Conservation (phyloP, 2,329 filamentous ascomycete species). For the Raffaelea ambrosiae region DNA sequence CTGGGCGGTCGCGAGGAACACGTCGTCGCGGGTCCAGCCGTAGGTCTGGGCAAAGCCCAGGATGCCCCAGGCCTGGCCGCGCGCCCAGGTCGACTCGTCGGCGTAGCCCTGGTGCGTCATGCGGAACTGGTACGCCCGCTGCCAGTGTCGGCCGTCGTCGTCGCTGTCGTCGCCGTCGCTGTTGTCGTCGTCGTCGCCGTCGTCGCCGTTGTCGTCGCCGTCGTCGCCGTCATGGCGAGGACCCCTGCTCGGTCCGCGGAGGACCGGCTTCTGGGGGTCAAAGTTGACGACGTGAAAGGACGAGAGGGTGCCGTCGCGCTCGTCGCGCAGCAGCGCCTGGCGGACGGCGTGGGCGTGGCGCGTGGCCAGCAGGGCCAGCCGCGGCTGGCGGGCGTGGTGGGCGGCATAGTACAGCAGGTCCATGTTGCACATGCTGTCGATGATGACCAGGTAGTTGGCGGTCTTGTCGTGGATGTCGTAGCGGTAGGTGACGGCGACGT, state of each 20-base stretch:
- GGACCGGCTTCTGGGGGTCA: background rate
- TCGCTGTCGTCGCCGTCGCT: conserved; percentile 15
- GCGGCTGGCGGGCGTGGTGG: conserved; percentile 18
- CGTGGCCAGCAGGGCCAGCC: conserved; percentile 21
- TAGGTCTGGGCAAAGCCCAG: conserved; percentile 43
- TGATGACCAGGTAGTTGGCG: conserved; percentile 31
- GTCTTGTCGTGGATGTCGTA: conserved; percentile 22
- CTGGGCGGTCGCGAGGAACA: conserved; percentile 34
- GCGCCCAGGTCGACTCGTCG: conserved; percentile 38
- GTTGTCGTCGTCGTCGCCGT: conserved; percentile 9
- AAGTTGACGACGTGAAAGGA: background rate
- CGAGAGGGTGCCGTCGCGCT: background rate
- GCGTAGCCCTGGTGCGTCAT: conserved; percentile 30
- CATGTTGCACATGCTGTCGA: conserved; percentile 32
- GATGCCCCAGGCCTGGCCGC: conserved; percentile 43
- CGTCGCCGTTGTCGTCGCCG: background rate
- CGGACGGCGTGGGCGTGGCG: conserved; percentile 32
- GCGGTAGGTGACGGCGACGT: conserved; percentile 23
- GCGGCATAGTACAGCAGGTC: conserved; percentile 28
- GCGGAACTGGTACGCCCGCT: conserved; percentile 28
- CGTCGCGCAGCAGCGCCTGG: conserved; percentile 24
- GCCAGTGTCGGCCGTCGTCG: conserved; percentile 28
- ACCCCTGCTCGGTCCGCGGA: background rate
- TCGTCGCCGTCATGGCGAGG: background rate
- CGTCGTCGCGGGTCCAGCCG: conserved; percentile 34